A percentile compares a stretch with the other conserved stretches of the same genome.
phyloP scores from a whole-genome alignment of 768 basidiomycete species.

The Naganishia vishniacii region DNA sequence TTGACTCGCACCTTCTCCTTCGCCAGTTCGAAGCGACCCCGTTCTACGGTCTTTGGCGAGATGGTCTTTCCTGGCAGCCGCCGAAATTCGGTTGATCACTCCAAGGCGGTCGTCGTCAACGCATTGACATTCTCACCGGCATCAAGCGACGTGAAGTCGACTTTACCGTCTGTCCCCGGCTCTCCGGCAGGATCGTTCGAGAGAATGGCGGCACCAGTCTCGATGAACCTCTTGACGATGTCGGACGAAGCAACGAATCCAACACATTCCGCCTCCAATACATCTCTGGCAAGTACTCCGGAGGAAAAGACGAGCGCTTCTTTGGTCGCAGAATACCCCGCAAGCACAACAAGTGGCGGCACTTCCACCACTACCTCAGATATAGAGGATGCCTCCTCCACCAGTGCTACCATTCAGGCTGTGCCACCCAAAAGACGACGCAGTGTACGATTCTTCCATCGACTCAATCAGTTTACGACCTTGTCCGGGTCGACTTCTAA shows the following conservation, averaged over 20 bases:
- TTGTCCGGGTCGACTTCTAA: slow-evolving; percentile 14
- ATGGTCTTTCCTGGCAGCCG: slow-evolving; percentile 8
- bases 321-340: neutral
- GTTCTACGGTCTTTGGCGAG: slow-evolving; percentile 1
- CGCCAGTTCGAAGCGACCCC: slow-evolving; percentile 7
- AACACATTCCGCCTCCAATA: neutral
- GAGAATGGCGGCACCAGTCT: neutral
- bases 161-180: slow-evolving; percentile 21
- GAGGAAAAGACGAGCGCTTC: too few relatives aligned
- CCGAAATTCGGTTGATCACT: slow-evolving; percentile 19
- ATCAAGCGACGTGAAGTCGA: neutral
- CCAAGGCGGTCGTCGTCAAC: neutral
- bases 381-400: neutral
- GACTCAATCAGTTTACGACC: slow-evolving; percentile 21
- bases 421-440: slow-evolving; percentile 18
- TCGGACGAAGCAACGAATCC: neutral
- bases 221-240: neutral
- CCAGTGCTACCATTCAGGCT: neutral
- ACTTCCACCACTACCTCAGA: neutral
- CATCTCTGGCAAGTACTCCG: neutral
- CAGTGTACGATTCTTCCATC: slow-evolving; percentile 21
- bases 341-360: neutral
- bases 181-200: slow-evolving; percentile 2
- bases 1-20: slow-evolving; percentile 14
- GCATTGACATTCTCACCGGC: slow-evolving; percentile 8